phyloP scores from a whole-genome alignment of 1,284 basidiomycete species.

The Fomitiporia mediterranea region DNA sequence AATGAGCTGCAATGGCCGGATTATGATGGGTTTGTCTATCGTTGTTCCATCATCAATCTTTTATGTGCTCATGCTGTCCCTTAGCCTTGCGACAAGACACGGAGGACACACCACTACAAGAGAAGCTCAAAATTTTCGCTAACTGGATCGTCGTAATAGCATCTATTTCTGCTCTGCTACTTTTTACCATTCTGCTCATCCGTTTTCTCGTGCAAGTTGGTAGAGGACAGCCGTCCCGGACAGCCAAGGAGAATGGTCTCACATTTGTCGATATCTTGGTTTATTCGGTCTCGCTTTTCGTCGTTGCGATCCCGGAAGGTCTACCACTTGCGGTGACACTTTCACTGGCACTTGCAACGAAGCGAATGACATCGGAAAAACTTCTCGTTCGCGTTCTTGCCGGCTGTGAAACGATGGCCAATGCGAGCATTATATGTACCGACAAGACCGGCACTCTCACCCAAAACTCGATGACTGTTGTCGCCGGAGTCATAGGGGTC shows the following conservation, averaged over 20 bases:
- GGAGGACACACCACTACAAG: slow-evolving; percentile 77
- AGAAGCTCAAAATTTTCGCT: slow-evolving; percentile 74
- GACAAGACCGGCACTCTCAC: slow-evolving; percentile 77
- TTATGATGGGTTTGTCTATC: slow-evolving; percentile 80
- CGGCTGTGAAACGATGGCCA: slow-evolving; percentile 82
- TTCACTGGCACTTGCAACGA: slow-evolving; percentile 71
- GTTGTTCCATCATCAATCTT: background rate
- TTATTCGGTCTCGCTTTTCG: slow-evolving; percentile 91
- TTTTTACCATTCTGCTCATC: slow-evolving; percentile 88
- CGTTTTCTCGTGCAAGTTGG: slow-evolving; percentile 88
- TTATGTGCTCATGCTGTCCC: slow-evolving; percentile 18
- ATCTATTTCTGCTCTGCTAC: slow-evolving; percentile 73
- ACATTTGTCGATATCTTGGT: slow-evolving; percentile 92
- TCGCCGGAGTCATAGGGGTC: slow-evolving; percentile 91
- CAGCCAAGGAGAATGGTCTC: slow-evolving; percentile 80
- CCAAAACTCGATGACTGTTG: slow-evolving; percentile 92
- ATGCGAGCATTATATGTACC: background rate
- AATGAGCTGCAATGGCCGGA: slow-evolving; percentile 39
- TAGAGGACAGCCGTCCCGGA: slow-evolving; percentile 50
- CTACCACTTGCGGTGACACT: slow-evolving; percentile 69
- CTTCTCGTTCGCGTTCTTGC: slow-evolving; percentile 92
- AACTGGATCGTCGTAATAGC: slow-evolving; percentile 93
- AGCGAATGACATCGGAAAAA: slow-evolving; percentile 95
- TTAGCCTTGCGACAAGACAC: slow-evolving; percentile 73
- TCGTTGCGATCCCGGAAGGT: slow-evolving; percentile 97